Evolutionary conservation across 768 basidiomycete species (phyloP).

Genomic region (Serendipita sp.): DNA sequence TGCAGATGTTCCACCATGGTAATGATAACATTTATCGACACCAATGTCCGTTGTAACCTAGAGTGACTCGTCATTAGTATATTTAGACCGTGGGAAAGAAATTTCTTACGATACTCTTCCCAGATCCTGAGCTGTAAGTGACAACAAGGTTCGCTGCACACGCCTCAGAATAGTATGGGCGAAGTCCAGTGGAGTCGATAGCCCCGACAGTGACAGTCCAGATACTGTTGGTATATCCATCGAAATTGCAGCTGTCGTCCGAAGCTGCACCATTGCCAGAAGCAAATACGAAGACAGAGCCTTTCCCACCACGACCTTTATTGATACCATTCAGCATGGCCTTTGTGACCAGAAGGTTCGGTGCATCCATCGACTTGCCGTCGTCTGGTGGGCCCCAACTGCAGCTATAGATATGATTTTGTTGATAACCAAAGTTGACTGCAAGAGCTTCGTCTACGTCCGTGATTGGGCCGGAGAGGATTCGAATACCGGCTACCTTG

Average conservation of each 20-base stretch:
- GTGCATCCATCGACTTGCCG: conserved; percentile 32
- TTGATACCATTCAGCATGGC: conserved; percentile 33
- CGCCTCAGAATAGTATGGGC: conserved; percentile 35
- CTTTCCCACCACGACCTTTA: conserved; percentile 31
- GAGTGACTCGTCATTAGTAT: background rate
- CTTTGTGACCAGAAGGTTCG: conserved; percentile 28
- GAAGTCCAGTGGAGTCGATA: conserved; percentile 28
- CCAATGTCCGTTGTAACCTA: conserved; percentile 36
- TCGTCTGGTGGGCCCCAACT: conserved; percentile 38
- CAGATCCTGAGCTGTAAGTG: conserved; percentile 30
- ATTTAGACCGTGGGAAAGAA: conserved; percentile 9
- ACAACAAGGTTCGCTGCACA: conserved; percentile 35
- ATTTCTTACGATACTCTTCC: conserved; percentile 28
- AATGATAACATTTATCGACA: conserved; percentile 27
- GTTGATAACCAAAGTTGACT: conserved; percentile 32
- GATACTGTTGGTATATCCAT: conserved; percentile 35
- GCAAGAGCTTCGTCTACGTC: conserved; percentile 36
- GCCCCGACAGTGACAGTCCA: conserved; percentile 33
- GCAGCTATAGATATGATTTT: conserved; percentile 33
- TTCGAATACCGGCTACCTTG: conserved; percentile 31
- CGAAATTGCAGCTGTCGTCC: conserved; percentile 39
- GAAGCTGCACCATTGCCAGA: conserved; percentile 33
- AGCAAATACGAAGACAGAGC: conserved; percentile 33
- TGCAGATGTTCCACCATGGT: conserved; percentile 34
- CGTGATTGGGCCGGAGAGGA: conserved; percentile 31